Evolutionary conservation across 768 basidiomycete species (phyloP).

Genomic region (Pleurotus eryngii): DNA sequence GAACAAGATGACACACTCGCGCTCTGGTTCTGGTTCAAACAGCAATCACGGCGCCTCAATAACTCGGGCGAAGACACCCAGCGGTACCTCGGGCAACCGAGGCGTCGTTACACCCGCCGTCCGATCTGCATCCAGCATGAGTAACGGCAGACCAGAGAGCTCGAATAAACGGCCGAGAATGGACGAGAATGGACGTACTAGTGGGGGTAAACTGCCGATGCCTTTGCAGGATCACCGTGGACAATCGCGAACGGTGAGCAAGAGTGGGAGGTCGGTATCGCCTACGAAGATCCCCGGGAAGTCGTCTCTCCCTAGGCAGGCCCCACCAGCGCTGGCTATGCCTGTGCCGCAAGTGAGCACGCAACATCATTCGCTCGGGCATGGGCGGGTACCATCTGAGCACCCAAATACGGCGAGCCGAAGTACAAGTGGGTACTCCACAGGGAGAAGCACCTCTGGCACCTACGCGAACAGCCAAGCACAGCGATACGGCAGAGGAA

Average conservation of each 20-base stretch:
- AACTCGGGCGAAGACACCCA: constrained; percentile 32
- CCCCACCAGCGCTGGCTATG: constrained; percentile 37
- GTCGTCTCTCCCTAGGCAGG: constrained; percentile 24
- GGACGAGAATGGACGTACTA: constrained; percentile 31
- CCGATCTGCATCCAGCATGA: constrained; percentile 46
- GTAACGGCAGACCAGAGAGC: constrained; percentile 12
- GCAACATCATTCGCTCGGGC: constrained; percentile 53
- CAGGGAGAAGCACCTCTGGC: constrained; percentile 16
- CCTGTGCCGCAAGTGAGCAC: constrained; percentile 48
- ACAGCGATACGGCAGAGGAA: constrained; percentile 10
- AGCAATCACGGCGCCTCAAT: constrained; percentile 37
- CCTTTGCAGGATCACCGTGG: constrained; percentile 42
- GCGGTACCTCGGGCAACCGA: constrained; percentile 17
- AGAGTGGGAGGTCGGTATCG: constrained; percentile 33
- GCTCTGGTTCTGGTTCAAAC: constrained; percentile 54
- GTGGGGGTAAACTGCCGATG: constrained; percentile 17
- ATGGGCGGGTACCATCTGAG: constrained; percentile 44
- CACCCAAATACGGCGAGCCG: constrained; percentile 5
- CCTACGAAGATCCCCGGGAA: constrained; percentile 48
- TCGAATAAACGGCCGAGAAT: constrained; percentile 65
- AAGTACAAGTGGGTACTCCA: constrained; percentile 8
- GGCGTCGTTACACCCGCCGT: constrained; percentile 63
- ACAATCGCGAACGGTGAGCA: constrained; percentile 1
- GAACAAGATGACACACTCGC: constrained; percentile 19
- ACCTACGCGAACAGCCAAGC: constrained; percentile 21